A percentile compares a stretch with the other conserved stretches of the same genome.
Conservation (phyloP, 257 asterid genomes). For the Eucommia ulmoides region DNA sequence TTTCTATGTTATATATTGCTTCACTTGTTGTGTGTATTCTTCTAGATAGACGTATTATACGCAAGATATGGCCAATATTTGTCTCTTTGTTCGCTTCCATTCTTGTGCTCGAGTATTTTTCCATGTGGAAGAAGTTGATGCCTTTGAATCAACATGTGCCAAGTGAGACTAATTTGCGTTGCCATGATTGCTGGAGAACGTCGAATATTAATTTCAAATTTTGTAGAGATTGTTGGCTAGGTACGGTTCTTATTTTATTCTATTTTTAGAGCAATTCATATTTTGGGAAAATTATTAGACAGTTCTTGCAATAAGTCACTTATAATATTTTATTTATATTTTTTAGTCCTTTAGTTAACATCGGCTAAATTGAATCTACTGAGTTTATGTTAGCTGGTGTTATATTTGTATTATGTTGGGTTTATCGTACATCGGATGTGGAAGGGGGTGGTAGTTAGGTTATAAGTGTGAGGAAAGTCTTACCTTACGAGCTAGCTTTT, state of each 20-base stretch:
- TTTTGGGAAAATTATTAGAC: no score
- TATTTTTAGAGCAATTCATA: no score
- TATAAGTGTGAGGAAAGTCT: no score
- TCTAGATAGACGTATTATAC: slow-evolving; percentile 59
- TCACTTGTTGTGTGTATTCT: slow-evolving; percentile 83
- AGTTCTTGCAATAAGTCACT: no score
- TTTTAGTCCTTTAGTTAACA: no score
- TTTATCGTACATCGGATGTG: no score
- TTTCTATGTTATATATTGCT: slow-evolving; percentile 69
- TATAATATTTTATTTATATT: no score
- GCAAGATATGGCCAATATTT: slow-evolving; percentile 73
- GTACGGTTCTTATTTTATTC: slow-evolving; percentile 46
- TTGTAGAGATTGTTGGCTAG: slow-evolving; percentile 88
- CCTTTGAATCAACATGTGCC: slow-evolving; percentile 26
- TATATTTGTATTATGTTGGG: no score
- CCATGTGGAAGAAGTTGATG: slow-evolving; percentile 71
- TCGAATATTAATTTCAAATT: slow-evolving; percentile 39
- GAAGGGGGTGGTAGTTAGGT: no score
- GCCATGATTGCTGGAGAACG: slow-evolving; percentile 93
- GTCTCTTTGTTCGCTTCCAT: slow-evolving; percentile 63
- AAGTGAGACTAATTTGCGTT: slow-evolving; percentile 26
- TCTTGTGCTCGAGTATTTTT: slow-evolving; percentile 72
- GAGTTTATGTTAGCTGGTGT: no score
- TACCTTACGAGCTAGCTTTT: no score
- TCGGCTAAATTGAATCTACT: no score